phyloP scores from a whole-genome alignment of 495 filamentous ascomycete species.

The Neurospora sp. region DNA sequence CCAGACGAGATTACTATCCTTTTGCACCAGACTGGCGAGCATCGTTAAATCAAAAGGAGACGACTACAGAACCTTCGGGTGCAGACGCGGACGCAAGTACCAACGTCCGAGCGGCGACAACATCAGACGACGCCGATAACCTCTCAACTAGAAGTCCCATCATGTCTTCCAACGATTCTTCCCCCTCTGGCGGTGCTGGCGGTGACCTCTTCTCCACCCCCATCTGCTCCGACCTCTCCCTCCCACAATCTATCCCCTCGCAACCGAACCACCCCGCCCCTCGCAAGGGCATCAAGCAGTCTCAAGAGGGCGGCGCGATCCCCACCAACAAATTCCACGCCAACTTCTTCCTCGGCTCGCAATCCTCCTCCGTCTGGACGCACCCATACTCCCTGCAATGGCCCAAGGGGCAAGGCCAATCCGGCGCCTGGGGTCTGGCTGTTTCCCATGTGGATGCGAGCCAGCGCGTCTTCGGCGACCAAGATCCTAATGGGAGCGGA shows the following conservation, averaged over 20 bases:
- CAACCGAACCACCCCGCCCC: constrained; percentile 31
- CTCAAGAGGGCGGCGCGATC: constrained; percentile 30
- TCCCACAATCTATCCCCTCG: constrained; percentile 40
- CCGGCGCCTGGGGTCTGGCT: constrained; percentile 65
- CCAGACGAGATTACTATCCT: neutral
- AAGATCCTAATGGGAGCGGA: constrained; percentile 31
- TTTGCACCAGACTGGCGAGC: neutral
- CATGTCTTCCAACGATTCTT: neutral
- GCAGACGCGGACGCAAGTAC: neutral
- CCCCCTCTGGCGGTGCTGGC: neutral
- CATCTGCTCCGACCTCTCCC: constrained; percentile 49
- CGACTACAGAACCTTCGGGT: neutral
- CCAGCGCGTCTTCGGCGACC: constrained; percentile 52
- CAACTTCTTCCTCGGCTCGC: constrained; percentile 74
- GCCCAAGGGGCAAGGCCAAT: constrained; percentile 57
- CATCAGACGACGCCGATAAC: neutral
- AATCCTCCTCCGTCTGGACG: constrained; percentile 62
- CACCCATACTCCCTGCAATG: constrained; percentile 80
- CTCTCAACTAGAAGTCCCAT: neutral
- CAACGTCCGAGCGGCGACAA: neutral
- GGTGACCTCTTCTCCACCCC: constrained; percentile 44
- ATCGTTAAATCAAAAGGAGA: neutral
- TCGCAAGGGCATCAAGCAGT: constrained; percentile 30
- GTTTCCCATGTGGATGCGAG: constrained; percentile 59
- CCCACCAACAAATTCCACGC: constrained; percentile 89